These are phyloP conservation scores for Calonectria pteridis DNA, from an alignment of 2,329 filamentous ascomycete genomes.

Conservation along the genomic window DNA sequence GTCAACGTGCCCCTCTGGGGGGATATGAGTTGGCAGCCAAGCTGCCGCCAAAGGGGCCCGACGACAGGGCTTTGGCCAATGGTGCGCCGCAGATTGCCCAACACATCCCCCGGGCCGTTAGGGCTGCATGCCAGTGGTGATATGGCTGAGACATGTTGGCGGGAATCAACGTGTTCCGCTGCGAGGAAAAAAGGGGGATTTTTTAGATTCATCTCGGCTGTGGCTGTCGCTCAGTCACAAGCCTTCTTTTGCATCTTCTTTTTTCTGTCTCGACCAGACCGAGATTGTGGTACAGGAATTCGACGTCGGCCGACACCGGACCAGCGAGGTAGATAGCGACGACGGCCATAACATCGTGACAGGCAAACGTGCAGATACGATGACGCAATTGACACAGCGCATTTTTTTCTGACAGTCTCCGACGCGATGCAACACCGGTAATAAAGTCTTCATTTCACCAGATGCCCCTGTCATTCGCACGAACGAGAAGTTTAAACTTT, in stretches of 20 bases:
- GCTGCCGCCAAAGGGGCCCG: neutral
- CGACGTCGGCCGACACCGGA: neutral
- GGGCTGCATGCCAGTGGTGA: neutral
- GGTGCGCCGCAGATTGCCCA: conserved; percentile 7
- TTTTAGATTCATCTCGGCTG: neutral
- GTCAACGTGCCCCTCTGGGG: conserved; percentile 34
- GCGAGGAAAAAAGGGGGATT: neutral
- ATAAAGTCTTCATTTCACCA: neutral
- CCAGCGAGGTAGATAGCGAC: too few relatives aligned
- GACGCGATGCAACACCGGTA: neutral
- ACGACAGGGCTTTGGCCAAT: conserved; percentile 4
- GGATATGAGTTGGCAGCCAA: conserved; percentile 1
- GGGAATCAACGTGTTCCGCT: neutral
- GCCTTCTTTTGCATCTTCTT: neutral
- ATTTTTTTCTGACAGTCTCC: neutral
- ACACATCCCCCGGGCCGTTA: neutral
- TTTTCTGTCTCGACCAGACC: neutral
- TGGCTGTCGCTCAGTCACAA: neutral
- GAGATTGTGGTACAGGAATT: neutral
- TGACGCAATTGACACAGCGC: neutral
- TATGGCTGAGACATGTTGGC: conserved; percentile 17
- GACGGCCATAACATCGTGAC: neutral
- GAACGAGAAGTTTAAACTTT: neutral
- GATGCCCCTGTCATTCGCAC: neutral
- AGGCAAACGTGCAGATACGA: neutral